These are phyloP conservation scores for Wilcoxina mikolae DNA, from an alignment of 495 filamentous ascomycete species.

Conservation along the genomic window DNA sequence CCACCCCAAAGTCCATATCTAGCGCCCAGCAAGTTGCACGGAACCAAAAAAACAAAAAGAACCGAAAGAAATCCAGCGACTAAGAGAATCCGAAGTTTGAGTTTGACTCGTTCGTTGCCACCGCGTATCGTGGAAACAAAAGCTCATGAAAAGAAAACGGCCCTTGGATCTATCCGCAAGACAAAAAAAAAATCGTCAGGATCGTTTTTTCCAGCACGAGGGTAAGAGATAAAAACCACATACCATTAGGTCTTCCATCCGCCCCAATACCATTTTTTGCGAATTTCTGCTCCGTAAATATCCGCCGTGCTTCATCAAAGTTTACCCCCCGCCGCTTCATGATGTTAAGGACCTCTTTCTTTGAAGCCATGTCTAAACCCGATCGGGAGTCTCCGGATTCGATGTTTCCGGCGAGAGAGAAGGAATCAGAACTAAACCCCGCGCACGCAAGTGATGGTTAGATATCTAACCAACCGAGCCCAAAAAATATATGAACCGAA, in stretches of 20 bases:
- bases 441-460: conserved; percentile 2
- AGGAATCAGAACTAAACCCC: conserved; percentile 47
- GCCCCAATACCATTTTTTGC: conserved; percentile 70
- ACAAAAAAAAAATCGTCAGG: neutral
- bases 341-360: conserved; percentile 66
- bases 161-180: conserved; percentile 19
- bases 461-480: too few relatives aligned
- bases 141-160: conserved; percentile 19
- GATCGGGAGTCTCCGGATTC: conserved; percentile 56
- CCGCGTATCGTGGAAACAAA: too few relatives aligned
- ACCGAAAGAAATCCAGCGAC: too few relatives aligned
- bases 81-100: too few relatives aligned
- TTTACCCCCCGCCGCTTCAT: conserved; percentile 64
- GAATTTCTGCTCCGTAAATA: conserved; percentile 73
- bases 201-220: neutral
- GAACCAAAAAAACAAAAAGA: too few relatives aligned
- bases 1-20: too few relatives aligned
- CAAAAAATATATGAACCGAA: neutral
- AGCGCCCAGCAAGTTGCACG: too few relatives aligned
- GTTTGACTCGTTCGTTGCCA: too few relatives aligned
- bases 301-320: conserved; percentile 82
- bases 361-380: conserved; percentile 64
- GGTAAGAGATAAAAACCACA: neutral
- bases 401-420: conserved; percentile 68
- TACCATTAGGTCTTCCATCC: conserved; percentile 74